Evolutionary conservation across 129 eudicot species (phyloP).

Genomic region (Flaveria robusta): DNA sequence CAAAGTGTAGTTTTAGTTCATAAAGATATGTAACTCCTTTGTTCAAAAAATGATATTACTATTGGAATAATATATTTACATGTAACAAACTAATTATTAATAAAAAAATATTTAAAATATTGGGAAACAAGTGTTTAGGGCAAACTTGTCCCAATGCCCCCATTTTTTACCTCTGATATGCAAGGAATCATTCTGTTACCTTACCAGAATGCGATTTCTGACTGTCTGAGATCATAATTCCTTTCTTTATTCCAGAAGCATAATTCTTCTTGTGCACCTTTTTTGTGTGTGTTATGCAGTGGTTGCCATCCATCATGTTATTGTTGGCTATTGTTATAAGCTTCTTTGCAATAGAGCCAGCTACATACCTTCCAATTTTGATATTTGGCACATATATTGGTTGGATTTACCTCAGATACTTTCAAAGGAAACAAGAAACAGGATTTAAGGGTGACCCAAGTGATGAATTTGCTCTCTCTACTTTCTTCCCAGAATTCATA

Average conservation of each 20-base stretch:
- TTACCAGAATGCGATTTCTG: constrained; percentile 10
- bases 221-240: not conserved
- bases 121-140: not conserved
- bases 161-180: constrained; percentile 2
- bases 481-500: constrained; percentile 85
- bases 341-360: constrained; percentile 65
- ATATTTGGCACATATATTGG: constrained; percentile 86
- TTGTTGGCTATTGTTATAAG: constrained; percentile 60
- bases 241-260: constrained; percentile 10
- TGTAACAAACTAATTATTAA: too few relatives aligned
- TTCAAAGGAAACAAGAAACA: constrained; percentile 78
- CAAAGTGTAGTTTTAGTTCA: not conserved
- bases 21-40: not conserved
- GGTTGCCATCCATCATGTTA: constrained; percentile 84
- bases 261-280: constrained; percentile 1
- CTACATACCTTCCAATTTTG: constrained; percentile 72
- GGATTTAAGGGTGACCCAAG: constrained; percentile 90
- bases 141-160: not conserved
- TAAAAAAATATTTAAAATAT: not conserved
- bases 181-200: constrained; percentile 12
- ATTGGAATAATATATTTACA: not conserved
- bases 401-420: constrained; percentile 94
- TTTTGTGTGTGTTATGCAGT: constrained; percentile 54
- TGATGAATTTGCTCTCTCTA: constrained; percentile 90
- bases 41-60: not conserved